Percentiles rank a stretch among this genome's conserved stretches.
These are phyloP conservation scores for Elaeagnus macrophylla DNA, from an alignment of 306 rosid genomes.

Conservation along the genomic window DNA sequence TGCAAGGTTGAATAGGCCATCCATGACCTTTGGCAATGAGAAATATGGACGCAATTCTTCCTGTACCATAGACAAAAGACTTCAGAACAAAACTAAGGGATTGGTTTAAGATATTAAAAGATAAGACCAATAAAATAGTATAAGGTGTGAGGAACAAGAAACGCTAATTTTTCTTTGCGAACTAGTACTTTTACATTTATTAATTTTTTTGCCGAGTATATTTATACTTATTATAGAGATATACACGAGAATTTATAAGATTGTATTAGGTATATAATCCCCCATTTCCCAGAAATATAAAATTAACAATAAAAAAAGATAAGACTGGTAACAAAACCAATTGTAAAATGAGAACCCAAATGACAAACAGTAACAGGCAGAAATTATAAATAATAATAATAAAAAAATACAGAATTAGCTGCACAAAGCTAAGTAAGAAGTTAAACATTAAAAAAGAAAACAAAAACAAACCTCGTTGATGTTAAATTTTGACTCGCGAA, in stretches of 20 bases:
- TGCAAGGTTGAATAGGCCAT: slow-evolving; percentile 81
- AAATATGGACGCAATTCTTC: slow-evolving; percentile 93
- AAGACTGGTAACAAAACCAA: neutral
- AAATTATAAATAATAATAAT: no score
- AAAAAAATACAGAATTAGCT: neutral
- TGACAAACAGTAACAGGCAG: no score
- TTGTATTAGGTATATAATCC: no score
- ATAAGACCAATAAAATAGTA: neutral
- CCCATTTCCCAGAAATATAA: no score
- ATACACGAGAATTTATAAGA: no score
- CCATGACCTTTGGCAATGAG: slow-evolving; percentile 90
- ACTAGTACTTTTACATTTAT: no score
- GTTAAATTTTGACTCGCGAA: slow-evolving; percentile 86
- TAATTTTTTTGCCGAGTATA: no score
- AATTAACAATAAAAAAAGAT: neutral
- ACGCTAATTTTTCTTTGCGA: no score
- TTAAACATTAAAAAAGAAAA: neutral
- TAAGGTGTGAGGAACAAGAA: neutral
- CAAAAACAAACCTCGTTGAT: slow-evolving; percentile 71
- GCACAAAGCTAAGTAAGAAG: neutral
- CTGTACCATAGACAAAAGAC: slow-evolving; percentile 33
- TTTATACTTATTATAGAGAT: no score
- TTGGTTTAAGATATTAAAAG: neutral
- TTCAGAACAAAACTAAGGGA: slow-evolving; percentile 6
- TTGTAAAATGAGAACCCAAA: neutral